Evolutionary conservation across 371 early-diverging fungal species (phyloP), one percentile per base, ranked within the genome.

Genomic region (Dipsacomyces acuminosporus): DNA sequence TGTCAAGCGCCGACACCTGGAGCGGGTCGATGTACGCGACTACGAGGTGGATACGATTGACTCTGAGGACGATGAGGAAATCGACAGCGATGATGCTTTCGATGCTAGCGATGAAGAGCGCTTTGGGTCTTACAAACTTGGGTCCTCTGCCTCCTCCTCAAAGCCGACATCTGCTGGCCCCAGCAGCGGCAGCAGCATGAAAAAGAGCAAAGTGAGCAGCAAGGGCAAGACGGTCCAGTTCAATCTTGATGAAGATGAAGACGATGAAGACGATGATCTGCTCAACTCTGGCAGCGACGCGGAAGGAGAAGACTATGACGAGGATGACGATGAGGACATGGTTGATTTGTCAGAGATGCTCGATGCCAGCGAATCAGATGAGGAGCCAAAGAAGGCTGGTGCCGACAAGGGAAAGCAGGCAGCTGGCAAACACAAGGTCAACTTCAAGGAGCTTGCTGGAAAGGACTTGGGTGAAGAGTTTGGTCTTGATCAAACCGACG

Each of bases 11-110:
- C 75, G 82, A 47, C 72, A 74, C 24, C 59, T 87, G 51, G 90
- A 89, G 60, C 75, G 81, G n/a, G 87, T 90, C 14, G 89, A 84
- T 17, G 81, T 82, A 50, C 81, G 86, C 33, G 87, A 90, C 61
- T 85, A 85, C 63, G 77, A 86, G 51, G 80, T 80, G 3, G 87
- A 83, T 20, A 76, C 77, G 21, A 85, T 87, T 40, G 82, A 82
- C 15, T 77, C 82, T 11, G 90, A 91, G 43, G 95, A 94, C 62
- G 95, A 95, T 59, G 94, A 93, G 56, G 94, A 94, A 57, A 91
- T 93, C 52, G 86, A 88, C 45, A 90, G 91, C 23, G 93, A 91
- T 59, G 91, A 85, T 36, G 94, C 95, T 9, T 93, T 93, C 66
- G 81, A 88, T 46, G 85, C 80, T 7, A 81, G 78, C 41, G 94